phyloP scores from a whole-genome alignment of 371 early-diverging fungal species.

The Syncephalastrum contaminatum region DNA sequence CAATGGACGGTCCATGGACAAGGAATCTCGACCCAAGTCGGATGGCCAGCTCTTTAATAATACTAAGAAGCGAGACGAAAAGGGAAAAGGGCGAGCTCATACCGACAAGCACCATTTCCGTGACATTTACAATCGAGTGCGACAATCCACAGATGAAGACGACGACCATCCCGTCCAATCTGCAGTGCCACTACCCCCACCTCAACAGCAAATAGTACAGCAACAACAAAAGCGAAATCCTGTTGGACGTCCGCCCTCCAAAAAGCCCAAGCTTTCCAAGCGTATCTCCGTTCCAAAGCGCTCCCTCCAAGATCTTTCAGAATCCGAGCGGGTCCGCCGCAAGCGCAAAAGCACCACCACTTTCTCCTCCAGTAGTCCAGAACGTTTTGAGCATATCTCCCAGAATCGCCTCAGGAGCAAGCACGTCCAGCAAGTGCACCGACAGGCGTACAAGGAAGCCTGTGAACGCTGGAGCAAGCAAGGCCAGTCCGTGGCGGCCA shows the following conservation, averaged over 20 bases:
- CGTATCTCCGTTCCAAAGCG: slow-evolving; percentile 20
- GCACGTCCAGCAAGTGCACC: slow-evolving; percentile 4
- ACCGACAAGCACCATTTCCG: slow-evolving; percentile 10
- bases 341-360: background rate
- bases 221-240: slow-evolving; percentile 12
- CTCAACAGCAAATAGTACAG: slow-evolving; percentile 20
- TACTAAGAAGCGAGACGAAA: slow-evolving; percentile 2
- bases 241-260: slow-evolving; percentile 12
- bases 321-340: slow-evolving; percentile 7
- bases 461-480: slow-evolving; percentile 10
- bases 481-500: slow-evolving; percentile 18
- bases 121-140: slow-evolving; percentile 13
- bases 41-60: background rate
- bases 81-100: slow-evolving; percentile 1
- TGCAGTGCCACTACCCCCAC: slow-evolving; percentile 1
- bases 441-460: slow-evolving; percentile 10
- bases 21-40: slow-evolving; percentile 5
- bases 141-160: slow-evolving; percentile 5
- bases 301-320: slow-evolving; percentile 6
- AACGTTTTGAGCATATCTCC: slow-evolving; percentile 5
- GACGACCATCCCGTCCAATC: slow-evolving; percentile 1
- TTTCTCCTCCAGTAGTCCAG: background rate
- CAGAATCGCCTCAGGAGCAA: slow-evolving; percentile 22
- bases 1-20: background rate
- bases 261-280: slow-evolving; percentile 26